Base-by-base conservation (phyloP, 176 grass and related monocot species). In the Bromus sterilis region DNA sequence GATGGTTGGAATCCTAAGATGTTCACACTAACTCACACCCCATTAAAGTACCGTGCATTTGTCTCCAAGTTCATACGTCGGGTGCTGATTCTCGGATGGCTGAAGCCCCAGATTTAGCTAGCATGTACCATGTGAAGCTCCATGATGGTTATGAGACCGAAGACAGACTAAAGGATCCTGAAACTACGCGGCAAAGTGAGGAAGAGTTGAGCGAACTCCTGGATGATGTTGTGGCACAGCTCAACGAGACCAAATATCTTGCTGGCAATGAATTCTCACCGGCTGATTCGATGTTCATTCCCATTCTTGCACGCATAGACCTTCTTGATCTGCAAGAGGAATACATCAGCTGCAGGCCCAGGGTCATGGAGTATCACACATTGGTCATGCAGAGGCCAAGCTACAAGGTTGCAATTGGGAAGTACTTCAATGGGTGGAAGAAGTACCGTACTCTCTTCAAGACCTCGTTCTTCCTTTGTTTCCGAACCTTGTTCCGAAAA, bases 271-370 rank as follows among this genome's bases (percentile, higher is more conserved):
- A 14, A 60, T 14, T 88, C 71, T 88, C 93, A 14, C 82, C 90
- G 7, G 93, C 93, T 23, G 96, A 99, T 88, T 89, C 86, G 0
- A 93, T 99, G 96, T 91, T 99, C 46, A 44, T 95, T 81, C 93
- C 96, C 34, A 56, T 99, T 66, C 82, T 99, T 58, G 96, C 84
- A 11, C 93, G 90, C 63, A 79, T 99, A 82, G 76, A 76, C 82
- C 90, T 99, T 53, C 75, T 99, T 13, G 80, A 88, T 79, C 91
- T 99, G 34, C 85, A 91, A 24, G 75, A 93, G 61, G 85, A 91
- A 76, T 99, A 91, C 71, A 95, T 99, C 53, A 90, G 15, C 76
- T 74, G 86, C 72, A 91, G 96, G 74, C 90, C 93, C 61, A 99
- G 88, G 31, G 69, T 93, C 79, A 49, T 81, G 1, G 90, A 86